Evolutionary conservation across 768 basidiomycete species (phyloP).

Genomic region (Lanmaoa rubissima): DNA sequence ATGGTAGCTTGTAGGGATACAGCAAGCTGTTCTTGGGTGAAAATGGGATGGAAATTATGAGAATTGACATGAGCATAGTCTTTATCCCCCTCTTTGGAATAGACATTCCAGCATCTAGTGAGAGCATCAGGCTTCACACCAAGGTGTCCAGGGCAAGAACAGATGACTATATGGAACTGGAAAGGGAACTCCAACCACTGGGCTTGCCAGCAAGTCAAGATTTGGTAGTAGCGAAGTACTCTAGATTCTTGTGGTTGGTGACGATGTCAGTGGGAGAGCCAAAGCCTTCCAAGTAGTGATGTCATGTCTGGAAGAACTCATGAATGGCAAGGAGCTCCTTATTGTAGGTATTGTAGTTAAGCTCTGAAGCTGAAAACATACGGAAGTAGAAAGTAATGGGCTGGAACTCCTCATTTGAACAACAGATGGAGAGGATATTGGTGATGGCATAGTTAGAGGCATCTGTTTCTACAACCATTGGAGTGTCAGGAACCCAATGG

Average conservation of each 20-base stretch:
- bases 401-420: background rate
- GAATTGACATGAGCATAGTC: background rate
- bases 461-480: no score
- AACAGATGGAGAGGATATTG: background rate
- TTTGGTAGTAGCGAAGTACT: no score
- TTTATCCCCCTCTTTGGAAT: slow-evolving; percentile 3
- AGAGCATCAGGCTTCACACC: background rate
- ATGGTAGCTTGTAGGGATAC: background rate
- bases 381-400: background rate
- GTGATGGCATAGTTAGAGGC: no score
- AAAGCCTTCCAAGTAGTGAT: background rate
- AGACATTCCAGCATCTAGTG: slow-evolving; percentile 1
- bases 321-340: no score
- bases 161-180: no score
- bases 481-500: no score
- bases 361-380: background rate
- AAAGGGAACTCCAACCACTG: no score
- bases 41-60: background rate
- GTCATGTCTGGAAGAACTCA: no score
- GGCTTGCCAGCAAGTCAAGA: no score
- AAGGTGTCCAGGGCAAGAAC: no score
- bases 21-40: background rate
- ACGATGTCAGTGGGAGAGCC: background rate
- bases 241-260: background rate
- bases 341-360: background rate